phyloP scores from a whole-genome alignment of 495 filamentous ascomycete species.

The Penicillium robsamsonii region DNA sequence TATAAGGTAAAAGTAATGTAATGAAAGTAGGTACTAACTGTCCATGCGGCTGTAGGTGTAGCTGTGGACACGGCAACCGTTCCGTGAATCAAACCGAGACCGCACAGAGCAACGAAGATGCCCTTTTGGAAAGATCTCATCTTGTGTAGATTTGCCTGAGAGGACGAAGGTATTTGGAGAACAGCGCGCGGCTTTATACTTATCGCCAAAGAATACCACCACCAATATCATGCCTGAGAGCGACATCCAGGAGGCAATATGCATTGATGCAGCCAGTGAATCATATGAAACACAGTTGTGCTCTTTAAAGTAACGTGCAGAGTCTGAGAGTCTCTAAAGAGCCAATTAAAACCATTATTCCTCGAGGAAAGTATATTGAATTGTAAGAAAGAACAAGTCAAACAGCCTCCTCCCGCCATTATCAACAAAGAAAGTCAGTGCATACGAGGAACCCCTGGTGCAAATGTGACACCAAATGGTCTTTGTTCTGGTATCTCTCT shows the following conservation, averaged over 20 bases:
- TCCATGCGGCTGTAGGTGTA: too few species aligned
- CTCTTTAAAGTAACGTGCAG: neutral
- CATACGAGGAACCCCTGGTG: neutral
- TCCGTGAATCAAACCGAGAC: neutral
- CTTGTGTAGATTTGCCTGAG: neutral
- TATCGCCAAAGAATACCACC: neutral
- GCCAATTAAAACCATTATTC: neutral
- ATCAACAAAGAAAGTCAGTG: conserved; percentile 5
- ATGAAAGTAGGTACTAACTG: neutral
- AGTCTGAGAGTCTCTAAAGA: neutral
- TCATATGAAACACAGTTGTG: conserved; percentile 1
- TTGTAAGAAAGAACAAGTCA: neutral
- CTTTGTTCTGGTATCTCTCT: neutral
- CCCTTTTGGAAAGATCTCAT: neutral
- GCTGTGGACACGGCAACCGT: neutral
- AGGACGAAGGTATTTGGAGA: neutral
- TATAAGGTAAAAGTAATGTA: neutral
- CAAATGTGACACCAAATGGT: neutral
- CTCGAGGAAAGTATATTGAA: neutral
- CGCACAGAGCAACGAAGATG: neutral
- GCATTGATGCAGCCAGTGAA: conserved; percentile 5
- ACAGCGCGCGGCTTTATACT: neutral
- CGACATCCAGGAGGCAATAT: neutral
- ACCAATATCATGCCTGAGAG: neutral
- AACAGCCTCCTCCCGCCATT: neutral